Percentiles rank a stretch among this genome's conserved stretches.
These are phyloP conservation scores for Bipolaris oryzae DNA, from an alignment of 2,329 filamentous ascomycete genomes.

Conservation along the genomic window DNA sequence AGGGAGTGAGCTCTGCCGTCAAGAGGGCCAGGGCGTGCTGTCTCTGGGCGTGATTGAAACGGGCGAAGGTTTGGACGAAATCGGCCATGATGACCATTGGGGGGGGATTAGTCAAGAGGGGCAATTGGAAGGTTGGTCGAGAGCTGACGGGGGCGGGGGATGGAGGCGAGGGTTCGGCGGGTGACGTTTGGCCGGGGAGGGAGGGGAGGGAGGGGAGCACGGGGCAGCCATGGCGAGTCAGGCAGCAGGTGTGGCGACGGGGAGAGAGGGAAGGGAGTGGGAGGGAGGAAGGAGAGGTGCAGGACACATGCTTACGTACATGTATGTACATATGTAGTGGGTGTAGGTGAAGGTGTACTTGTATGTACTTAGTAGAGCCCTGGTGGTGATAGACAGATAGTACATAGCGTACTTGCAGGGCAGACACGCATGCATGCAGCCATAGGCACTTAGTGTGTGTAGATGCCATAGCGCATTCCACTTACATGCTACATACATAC, in stretches of 20 bases:
- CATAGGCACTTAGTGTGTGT: too few relatives aligned
- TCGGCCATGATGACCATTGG: conserved; percentile 8
- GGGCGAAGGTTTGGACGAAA: conserved; percentile 28
- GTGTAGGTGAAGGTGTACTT: too few relatives aligned
- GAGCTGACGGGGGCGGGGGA: conserved; percentile 7
- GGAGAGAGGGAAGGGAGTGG: too few relatives aligned
- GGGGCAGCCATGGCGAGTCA: not conserved
- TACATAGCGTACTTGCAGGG: too few relatives aligned
- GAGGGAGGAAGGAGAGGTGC: too few relatives aligned
- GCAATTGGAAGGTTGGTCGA: conserved; percentile 10
- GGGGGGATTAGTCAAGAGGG: not conserved
- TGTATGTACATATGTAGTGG: not conserved
- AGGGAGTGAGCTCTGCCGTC: conserved; percentile 30
- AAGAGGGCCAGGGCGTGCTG: conserved; percentile 33
- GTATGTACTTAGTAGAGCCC: too few relatives aligned
- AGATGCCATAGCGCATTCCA: too few relatives aligned
- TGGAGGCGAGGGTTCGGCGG: not conserved
- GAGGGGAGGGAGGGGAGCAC: conserved; percentile 7
- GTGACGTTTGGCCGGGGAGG: conserved; percentile 9
- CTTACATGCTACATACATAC: too few relatives aligned
- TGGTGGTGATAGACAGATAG: too few relatives aligned
- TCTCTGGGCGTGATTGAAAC: conserved; percentile 20
- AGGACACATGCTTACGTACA: not conserved
- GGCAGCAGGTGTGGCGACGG: not conserved
- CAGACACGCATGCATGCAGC: too few relatives aligned